A percentile compares a stretch with the other conserved stretches of the same genome.
Conservation (phyloP, 2,329 filamentous ascomycete species). For the Tetracladium maxilliforme region DNA sequence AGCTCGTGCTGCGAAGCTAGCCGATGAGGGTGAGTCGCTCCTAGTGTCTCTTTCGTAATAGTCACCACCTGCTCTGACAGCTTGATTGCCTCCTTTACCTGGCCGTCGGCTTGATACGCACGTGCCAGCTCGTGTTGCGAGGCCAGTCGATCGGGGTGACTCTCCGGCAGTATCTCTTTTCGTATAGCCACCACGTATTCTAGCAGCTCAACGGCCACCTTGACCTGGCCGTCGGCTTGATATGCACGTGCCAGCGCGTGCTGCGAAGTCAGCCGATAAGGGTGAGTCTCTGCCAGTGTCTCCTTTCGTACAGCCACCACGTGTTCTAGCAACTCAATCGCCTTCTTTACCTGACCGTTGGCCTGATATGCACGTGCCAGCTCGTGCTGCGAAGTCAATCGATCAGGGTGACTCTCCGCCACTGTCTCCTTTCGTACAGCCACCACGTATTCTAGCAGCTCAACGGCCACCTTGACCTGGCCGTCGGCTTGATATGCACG, state of each 20-base stretch:
- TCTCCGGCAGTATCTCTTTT: slow-evolving; percentile 1
- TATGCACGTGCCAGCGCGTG: slow-evolving; percentile 3
- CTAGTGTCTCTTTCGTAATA: slow-evolving; percentile 1
- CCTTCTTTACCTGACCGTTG: slow-evolving; percentile 1
- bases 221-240: not conserved
- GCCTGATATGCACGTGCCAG: not conserved
- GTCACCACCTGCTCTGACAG: slow-evolving; percentile 2
- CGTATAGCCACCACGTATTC: slow-evolving; percentile 2
- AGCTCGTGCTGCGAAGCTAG: slow-evolving; percentile 2
- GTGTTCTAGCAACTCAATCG: slow-evolving; percentile 2
- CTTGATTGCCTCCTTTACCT: slow-evolving; percentile 1
- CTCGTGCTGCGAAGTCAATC: not conserved
- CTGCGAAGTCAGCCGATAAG: slow-evolving; percentile 1
- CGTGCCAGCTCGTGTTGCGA: slow-evolving; percentile 3
- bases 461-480: slow-evolving; percentile 1
- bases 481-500: not conserved
- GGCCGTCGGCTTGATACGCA: slow-evolving; percentile 1
- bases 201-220: slow-evolving; percentile 1
- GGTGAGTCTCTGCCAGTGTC: slow-evolving; percentile 1
- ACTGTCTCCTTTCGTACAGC: slow-evolving; percentile 1
- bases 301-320: slow-evolving; percentile 1
- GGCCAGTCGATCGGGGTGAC: slow-evolving; percentile 1
- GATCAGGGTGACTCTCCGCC: slow-evolving; percentile 1
- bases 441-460: slow-evolving; percentile 2
- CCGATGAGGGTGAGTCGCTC: slow-evolving; percentile 1